Conservation (phyloP, 345 rosid species). For the Eutrema heterophyllum region DNA sequence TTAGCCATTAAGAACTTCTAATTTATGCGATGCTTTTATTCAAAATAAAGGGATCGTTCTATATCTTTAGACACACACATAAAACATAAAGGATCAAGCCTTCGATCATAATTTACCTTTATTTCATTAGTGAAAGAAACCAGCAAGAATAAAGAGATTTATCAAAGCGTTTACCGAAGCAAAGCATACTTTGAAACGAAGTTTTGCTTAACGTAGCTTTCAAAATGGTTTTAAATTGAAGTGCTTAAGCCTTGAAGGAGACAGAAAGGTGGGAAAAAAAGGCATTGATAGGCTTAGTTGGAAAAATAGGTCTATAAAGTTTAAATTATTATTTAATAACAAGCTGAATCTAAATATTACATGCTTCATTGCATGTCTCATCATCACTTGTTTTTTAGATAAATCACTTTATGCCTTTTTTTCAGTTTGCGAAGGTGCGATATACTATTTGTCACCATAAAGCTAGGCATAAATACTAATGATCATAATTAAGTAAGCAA, state of each 20-base stretch:
- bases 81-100: slow-evolving; percentile 12
- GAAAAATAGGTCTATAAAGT: slow-evolving; percentile 17
- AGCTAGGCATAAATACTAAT: slow-evolving; percentile 19
- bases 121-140: neutral
- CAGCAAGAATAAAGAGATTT: slow-evolving; percentile 16
- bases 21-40: neutral
- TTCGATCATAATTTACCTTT: neutral
- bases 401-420: slow-evolving; percentile 16
- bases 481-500: neutral
- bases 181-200: slow-evolving; percentile 10
- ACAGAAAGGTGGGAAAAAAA: slow-evolving; percentile 26
- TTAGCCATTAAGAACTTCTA: slow-evolving; percentile 15
- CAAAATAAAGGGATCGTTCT: neutral
- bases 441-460: slow-evolving; percentile 16
- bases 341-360: slow-evolving; percentile 6
- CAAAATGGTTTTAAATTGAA: neutral
- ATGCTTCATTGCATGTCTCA: slow-evolving; percentile 28
- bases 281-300: slow-evolving; percentile 33
- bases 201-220: slow-evolving; percentile 27
- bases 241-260: slow-evolving; percentile 24
- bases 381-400: slow-evolving; percentile 16
- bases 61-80: neutral
- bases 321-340: neutral
- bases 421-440: slow-evolving; percentile 5
- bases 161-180: slow-evolving; percentile 21